Base-by-base conservation (phyloP, 1,284 basidiomycete genomes). In the Moniliella sp. region DNA sequence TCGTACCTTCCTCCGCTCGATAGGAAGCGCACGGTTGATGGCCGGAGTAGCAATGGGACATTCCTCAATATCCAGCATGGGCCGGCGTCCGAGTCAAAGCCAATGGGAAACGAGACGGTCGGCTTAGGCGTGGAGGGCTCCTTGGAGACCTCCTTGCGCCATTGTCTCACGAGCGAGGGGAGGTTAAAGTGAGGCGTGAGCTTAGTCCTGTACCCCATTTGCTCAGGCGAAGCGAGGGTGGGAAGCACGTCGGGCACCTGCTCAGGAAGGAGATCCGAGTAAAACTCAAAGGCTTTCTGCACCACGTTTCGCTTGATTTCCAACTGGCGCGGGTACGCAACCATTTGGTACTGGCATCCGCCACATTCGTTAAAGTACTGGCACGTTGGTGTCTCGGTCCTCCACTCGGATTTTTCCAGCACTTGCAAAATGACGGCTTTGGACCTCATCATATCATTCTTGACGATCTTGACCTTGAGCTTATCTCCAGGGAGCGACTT, bases 181-280 rank as follows among this genome's bases (percentile, higher is more conserved):
- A 76, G 70, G 27, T 91, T 78, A 48, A 94, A 97, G 60, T 97
- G 88, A 0, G 88, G 88, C 0, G 88, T 94, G 29, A 97, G 75
- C 64, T 97, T 97, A 1, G 91, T 97, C 14, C 88, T 74, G 61
- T 97, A 97, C 28, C 69, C 71, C 62, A 88, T 93, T 43, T 88
- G 75, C 31, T 78, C 65, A 0, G 88, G 91, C 0, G 79, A 84
- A 4, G 73, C 71, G 11, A 88, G 75, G 0, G 88, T 94, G 0
- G 74, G 64, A 31, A 71, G 67, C 18, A 84, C 73, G 0, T 56
- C 35, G 0, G 86, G 84, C 1, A 93, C 62, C 1, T 66, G 59
- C 0, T 66, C 54, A 1, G 65, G 45, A 3, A 70, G 62, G 0
- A 84, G 64, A n/a, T 66, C 37, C 4, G 47, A 45, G 31, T 40